Evolutionary conservation across 257 asterid species (phyloP), one percentile per base, ranked within the genome.

Genomic region (Thymus quinquecostatus): DNA sequence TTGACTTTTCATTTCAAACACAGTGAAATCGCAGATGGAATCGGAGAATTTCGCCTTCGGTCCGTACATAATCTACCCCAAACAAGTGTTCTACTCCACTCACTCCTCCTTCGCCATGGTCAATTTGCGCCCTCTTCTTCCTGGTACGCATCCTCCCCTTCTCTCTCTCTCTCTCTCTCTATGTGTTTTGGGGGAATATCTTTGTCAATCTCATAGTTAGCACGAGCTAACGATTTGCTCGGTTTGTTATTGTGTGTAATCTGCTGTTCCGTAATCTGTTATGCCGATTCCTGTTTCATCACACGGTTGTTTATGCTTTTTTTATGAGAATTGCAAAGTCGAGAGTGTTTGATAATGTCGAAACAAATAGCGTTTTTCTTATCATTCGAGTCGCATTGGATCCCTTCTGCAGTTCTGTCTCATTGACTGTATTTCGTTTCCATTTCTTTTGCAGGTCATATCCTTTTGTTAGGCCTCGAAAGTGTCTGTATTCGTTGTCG

Each of bases 41-140:
- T 67, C 85, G 28, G 88, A 83, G 78, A 69, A 75, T 69, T 90
- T 68, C 34, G 72, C 32, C 30, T 92, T 92, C 67, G 97, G 98
- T 14, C 89, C 96, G 30, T 87, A 90, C 82, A 82, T 83, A 73
- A 88, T 92, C 60, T 80, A 76, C 80, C 74, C 79, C 6, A 88
- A 64, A 36, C 92, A 88, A 79, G 97, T 92, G 64, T 90, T 92
- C 69, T 87, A 84, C 79, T 70, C 88, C 44, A 90, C 93, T 53
- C 79, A 78, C 12, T 85, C 85, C 58, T 92, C 98, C 1, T 92
- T 83, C 77, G 96, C 96, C 60, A 32, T 86, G 78, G 98, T 92
- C 84, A 92, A 92, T 83, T 86, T 92, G 64, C 95, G 96, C 33
- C 98, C 97, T 65, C 66, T 90, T 74, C 79, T 87, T 81, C 96